Conservation (phyloP, 148 eudicot species). For the Camellia lanceoleosa region DNA sequence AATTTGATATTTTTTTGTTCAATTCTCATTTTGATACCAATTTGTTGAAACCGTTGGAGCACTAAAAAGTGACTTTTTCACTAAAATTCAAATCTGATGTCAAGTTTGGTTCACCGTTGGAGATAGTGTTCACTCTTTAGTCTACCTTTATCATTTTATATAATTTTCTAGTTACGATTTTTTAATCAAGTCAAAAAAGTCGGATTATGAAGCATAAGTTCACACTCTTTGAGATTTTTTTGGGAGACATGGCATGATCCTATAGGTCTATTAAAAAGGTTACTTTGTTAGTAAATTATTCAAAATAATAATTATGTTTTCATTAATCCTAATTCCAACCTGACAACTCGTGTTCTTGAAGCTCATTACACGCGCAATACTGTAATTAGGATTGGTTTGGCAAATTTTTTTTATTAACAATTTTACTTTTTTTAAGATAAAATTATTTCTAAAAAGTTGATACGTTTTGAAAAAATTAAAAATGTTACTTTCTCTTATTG, state of each 20-base stretch:
- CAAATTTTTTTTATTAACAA: too few species aligned
- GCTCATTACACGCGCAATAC: slow-evolving; percentile 14
- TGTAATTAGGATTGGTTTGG: too few species aligned
- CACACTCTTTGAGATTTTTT: not conserved
- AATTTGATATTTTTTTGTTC: too few species aligned
- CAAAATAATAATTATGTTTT: not conserved
- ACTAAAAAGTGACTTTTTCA: too few species aligned
- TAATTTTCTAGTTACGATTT: not conserved
- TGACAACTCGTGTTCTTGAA: slow-evolving; percentile 5
- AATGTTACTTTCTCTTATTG: too few species aligned
- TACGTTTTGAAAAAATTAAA: too few species aligned
- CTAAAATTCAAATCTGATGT: too few species aligned
- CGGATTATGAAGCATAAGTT: slow-evolving; percentile 1
- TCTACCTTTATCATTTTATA: not conserved
- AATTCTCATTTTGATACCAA: too few species aligned
- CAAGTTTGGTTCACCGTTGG: too few species aligned
- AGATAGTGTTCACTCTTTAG: not conserved
- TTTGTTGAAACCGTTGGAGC: too few species aligned
- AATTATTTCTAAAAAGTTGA: too few species aligned
- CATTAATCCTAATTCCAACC: not conserved
- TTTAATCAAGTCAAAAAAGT: not conserved
- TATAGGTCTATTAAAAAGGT: not conserved
- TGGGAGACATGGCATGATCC: not conserved
- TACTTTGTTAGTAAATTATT: not conserved
- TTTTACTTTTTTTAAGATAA: too few species aligned